Evolutionary conservation across 179 eudicot genomes (phyloP).

Genomic region (Sideroxylon spinosum): DNA sequence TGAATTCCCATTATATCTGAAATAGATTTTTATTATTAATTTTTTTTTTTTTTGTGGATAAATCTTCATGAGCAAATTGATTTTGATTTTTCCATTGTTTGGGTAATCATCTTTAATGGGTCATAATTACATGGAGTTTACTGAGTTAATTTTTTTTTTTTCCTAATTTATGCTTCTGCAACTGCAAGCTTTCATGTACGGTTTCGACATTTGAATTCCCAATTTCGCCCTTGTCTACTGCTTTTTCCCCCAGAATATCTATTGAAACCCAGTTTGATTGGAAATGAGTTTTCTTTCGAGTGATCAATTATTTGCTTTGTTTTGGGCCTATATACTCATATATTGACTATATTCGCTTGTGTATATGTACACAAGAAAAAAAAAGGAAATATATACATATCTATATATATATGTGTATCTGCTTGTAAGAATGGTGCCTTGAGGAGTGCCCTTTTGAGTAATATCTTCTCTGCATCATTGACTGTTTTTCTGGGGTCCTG

Average conservation of each 20-base stretch:
- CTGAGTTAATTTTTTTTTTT: not conserved
- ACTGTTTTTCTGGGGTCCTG: constrained; percentile 33
- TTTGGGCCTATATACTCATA: not conserved
- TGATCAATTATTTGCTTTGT: not conserved
- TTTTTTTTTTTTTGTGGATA: not conserved
- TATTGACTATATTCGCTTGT: not conserved
- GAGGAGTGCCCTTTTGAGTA: constrained; percentile 16
- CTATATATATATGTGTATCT: not conserved
- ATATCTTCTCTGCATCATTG: constrained; percentile 26
- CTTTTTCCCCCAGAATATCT: constrained; percentile 15
- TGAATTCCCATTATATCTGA: not conserved
- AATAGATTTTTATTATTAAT: not conserved
- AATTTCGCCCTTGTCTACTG: constrained; percentile 18
- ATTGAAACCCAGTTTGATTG: constrained; percentile 6
- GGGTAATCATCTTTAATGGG: not conserved
- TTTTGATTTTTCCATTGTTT: not conserved
- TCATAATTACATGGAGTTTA: constrained; percentile 1
- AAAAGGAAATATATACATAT: not conserved
- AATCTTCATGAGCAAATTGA: constrained; percentile 6
- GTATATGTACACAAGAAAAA: not conserved
- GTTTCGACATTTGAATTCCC: constrained; percentile 26
- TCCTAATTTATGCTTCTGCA: constrained; percentile 21
- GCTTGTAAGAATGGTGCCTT: constrained; percentile 8
- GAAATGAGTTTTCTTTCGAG: not conserved
- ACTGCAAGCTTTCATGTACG: constrained; percentile 18